phyloP scores from a whole-genome alignment of 108 stramenopile species.

The Nitzschia sp. region DNA sequence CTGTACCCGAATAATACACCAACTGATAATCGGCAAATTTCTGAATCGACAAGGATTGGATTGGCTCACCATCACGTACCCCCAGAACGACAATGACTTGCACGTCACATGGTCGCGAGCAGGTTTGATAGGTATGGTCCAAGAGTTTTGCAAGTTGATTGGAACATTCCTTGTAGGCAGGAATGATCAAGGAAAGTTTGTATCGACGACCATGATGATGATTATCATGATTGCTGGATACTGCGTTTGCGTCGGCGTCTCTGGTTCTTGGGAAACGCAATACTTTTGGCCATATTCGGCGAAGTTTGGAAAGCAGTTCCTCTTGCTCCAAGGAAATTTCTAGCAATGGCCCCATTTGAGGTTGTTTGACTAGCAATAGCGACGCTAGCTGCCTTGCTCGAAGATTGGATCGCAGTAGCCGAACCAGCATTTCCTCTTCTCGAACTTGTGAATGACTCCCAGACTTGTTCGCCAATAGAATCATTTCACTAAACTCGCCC shows the following conservation, averaged over 20 bases:
- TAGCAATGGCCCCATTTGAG: background rate
- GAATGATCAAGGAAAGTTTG: constrained; percentile 66
- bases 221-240: too few relatives aligned
- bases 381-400: constrained; percentile 31
- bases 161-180: constrained; percentile 55
- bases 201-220: too few relatives aligned
- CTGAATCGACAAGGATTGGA: background rate
- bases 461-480: background rate
- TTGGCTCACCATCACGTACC: background rate
- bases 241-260: background rate
- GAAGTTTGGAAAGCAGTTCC: background rate
- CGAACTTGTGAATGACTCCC: too few relatives aligned
- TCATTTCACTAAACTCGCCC: background rate
- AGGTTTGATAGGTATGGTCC: background rate
- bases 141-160: constrained; percentile 6
- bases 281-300: constrained; percentile 9
- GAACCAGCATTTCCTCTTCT: background rate
- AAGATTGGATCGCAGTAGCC: constrained; percentile 15
- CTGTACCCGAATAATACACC: constrained; percentile 45
- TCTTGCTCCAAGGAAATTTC: background rate
- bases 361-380: background rate
- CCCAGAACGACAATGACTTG: constrained; percentile 15
- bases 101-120: background rate
- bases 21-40: constrained; percentile 35
- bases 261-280: constrained; percentile 1